phyloP scores from a whole-genome alignment of 192 early-diverging fungal genomes.

The Anaeromyces robustus region DNA sequence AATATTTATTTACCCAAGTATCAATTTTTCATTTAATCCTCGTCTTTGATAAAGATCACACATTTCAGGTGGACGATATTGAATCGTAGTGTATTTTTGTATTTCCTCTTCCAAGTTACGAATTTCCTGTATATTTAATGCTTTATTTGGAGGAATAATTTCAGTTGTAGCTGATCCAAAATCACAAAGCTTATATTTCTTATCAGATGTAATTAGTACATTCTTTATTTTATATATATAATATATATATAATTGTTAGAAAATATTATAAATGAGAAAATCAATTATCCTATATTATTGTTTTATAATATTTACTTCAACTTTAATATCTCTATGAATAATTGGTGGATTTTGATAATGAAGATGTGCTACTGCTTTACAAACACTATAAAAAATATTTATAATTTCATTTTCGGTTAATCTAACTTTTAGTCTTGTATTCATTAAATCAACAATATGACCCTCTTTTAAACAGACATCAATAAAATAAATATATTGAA shows the following conservation, averaged over 20 bases:
- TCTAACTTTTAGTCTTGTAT: constrained; percentile 51
- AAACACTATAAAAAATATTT: constrained; percentile 72
- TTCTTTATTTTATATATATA: not conserved
- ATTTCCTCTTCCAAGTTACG: constrained; percentile 77
- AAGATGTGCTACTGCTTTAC: constrained; percentile 79
- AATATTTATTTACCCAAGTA: constrained; percentile 19
- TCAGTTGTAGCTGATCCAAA: constrained; percentile 77
- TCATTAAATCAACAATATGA: constrained; percentile 72
- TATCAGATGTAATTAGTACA: constrained; percentile 32
- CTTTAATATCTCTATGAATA: constrained; percentile 68
- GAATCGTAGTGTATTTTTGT: constrained; percentile 64
- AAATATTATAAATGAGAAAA: no score
- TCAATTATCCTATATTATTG: no score
- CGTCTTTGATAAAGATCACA: constrained; percentile 73
- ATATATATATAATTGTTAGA: not conserved
- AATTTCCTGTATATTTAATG: constrained; percentile 48
- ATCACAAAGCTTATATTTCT: constrained; percentile 78
- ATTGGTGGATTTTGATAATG: constrained; percentile 70
- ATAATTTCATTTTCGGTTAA: constrained; percentile 74
- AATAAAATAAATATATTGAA: no score
- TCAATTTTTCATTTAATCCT: constrained; percentile 73
- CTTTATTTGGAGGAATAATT: constrained; percentile 29
- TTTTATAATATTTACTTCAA: not conserved
- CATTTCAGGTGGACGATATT: constrained; percentile 93
- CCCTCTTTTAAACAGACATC: no score